Evolutionary conservation across 2,329 filamentous ascomycete species (phyloP).

Genomic region (Fusarium sp.): DNA sequence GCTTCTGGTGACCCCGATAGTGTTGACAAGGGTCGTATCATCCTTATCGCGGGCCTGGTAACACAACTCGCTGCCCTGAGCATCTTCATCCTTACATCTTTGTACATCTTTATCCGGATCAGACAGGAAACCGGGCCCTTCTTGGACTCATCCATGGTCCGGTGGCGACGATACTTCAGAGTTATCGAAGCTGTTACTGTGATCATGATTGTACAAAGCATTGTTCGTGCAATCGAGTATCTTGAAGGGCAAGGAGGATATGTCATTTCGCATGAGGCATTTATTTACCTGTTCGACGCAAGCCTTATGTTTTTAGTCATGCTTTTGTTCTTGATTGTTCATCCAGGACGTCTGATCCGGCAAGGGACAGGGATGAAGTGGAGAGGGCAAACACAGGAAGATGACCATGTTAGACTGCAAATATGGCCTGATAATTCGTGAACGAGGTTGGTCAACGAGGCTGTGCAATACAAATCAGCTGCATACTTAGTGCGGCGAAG

Average conservation of each 20-base stretch:
- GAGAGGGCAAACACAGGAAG: neutral
- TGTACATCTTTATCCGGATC: neutral
- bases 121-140: conserved; percentile 14
- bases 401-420: neutral
- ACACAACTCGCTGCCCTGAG: conserved; percentile 6
- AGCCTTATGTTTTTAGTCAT: conserved; percentile 60
- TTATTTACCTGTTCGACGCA: conserved; percentile 63
- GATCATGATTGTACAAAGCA: conserved; percentile 62
- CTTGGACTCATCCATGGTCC: conserved; percentile 30
- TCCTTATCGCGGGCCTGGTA: conserved; percentile 19
- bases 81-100: conserved; percentile 5
- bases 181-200: conserved; percentile 53
- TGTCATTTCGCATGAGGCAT: conserved; percentile 59
- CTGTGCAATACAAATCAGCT: too few species aligned
- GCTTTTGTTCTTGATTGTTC: conserved; percentile 51
- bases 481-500: too few species aligned
- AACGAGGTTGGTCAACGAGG: too few species aligned
- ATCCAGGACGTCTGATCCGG: conserved; percentile 14
- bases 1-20: conserved; percentile 16
- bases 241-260: conserved; percentile 59
- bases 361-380: neutral
- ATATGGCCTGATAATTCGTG: too few species aligned
- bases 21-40: conserved; percentile 2
- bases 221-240: conserved; percentile 66
- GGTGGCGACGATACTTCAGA: conserved; percentile 52